These are phyloP conservation scores for Leptodermis oblonga DNA, from an alignment of 257 asterid species.

Conservation along the genomic window DNA sequence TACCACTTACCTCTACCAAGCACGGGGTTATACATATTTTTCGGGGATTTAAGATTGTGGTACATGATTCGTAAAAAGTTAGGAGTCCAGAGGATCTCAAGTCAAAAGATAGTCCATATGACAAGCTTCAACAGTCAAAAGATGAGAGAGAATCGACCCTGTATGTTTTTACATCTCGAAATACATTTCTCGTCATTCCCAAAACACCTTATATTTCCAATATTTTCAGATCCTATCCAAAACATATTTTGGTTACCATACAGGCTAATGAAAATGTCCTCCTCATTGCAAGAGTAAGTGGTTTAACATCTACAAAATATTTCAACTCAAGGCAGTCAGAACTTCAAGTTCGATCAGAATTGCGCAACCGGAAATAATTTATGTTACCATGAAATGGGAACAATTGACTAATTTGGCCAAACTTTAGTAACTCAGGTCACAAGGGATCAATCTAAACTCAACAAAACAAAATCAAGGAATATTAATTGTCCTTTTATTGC, in stretches of 20 bases:
- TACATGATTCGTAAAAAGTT: no score
- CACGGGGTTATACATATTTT: no score
- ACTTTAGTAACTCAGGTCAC: not conserved
- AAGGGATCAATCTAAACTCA: not conserved
- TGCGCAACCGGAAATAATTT: not conserved
- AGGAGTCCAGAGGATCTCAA: no score
- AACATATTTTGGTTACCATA: no score
- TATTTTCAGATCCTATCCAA: no score
- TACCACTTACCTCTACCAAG: no score
- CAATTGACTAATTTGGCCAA: not conserved
- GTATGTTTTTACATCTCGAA: no score
- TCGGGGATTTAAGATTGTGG: no score
- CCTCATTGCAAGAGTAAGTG: no score
- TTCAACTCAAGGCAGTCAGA: not conserved
- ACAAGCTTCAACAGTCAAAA: not conserved
- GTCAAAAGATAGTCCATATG: no score
- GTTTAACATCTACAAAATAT: not conserved
- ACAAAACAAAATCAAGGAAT: conserved; percentile 2
- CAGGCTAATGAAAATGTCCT: not conserved
- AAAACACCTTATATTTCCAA: no score
- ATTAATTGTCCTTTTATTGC: not conserved
- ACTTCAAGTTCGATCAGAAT: not conserved
- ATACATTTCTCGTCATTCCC: no score
- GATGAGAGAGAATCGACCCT: not conserved
- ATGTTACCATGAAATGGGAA: not conserved